These are phyloP conservation scores for Daldinia loculata DNA, from an alignment of 495 filamentous ascomycete species.

Conservation along the genomic window DNA sequence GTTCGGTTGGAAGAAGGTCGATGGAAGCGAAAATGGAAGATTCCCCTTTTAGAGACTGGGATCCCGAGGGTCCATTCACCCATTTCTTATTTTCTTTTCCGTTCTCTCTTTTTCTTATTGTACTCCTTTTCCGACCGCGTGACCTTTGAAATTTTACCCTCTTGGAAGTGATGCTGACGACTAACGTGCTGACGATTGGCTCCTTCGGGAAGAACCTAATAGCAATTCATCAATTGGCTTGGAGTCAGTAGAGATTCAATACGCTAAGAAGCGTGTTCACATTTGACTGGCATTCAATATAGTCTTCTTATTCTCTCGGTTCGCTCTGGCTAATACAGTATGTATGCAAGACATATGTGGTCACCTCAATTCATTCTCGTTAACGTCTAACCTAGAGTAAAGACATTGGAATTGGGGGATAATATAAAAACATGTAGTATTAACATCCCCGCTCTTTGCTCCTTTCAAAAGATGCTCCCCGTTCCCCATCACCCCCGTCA, in stretches of 20 bases:
- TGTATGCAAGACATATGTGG: constrained; percentile 1
- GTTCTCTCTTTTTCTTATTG: constrained; percentile 14
- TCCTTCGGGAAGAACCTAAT: constrained; percentile 7
- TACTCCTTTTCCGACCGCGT: constrained; percentile 30
- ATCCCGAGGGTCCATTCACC: constrained; percentile 10
- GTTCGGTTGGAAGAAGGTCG: constrained; percentile 38
- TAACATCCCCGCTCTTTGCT: constrained; percentile 27
- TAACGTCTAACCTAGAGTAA: neutral
- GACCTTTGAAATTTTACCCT: constrained; percentile 29
- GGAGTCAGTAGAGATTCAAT: constrained; percentile 20
- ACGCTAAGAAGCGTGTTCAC: constrained; percentile 18
- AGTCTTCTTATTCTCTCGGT: constrained; percentile 5
- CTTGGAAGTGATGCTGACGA: constrained; percentile 38
- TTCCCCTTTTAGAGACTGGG: constrained; percentile 27
- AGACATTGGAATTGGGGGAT: constrained; percentile 3
- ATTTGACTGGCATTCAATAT: constrained; percentile 20
- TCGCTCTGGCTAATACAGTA: constrained; percentile 7
- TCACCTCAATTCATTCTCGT: constrained; percentile 5
- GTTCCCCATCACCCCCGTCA: constrained; percentile 19
- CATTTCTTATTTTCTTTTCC: constrained; percentile 9
- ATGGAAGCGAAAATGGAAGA: constrained; percentile 41
- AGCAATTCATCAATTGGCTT: constrained; percentile 22
- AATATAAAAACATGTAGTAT: constrained; percentile 32
- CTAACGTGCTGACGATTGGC: constrained; percentile 18
- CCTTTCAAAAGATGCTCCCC: constrained; percentile 22